phyloP scores from a whole-genome alignment of 345 rosid species.

The Gossypium bickii region DNA sequence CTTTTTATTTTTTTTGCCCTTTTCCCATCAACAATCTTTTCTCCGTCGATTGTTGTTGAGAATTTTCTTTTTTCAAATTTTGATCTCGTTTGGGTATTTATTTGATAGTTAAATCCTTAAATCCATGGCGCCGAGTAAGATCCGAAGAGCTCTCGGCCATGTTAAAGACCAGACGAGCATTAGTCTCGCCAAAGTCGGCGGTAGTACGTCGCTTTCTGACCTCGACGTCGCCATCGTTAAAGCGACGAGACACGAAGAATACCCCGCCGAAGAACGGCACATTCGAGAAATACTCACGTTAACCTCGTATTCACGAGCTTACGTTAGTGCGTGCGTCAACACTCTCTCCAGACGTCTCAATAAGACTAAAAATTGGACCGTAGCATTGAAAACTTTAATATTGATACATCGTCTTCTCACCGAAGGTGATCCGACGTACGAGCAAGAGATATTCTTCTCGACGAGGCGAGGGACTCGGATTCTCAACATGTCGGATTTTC shows the following conservation, averaged over 20 bases:
- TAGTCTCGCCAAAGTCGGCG: slow-evolving; percentile 77
- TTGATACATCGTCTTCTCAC: slow-evolving; percentile 59
- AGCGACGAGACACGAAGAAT: slow-evolving; percentile 83
- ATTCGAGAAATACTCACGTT: slow-evolving; percentile 67
- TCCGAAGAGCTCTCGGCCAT: slow-evolving; percentile 69
- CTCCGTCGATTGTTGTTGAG: neutral
- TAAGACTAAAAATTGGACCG: slow-evolving; percentile 82
- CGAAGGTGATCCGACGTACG: slow-evolving; percentile 71
- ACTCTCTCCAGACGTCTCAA: slow-evolving; percentile 64
- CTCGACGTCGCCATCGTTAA: slow-evolving; percentile 83
- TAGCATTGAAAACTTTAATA: slow-evolving; percentile 72
- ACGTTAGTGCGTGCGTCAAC: slow-evolving; percentile 50
- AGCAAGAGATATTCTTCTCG: slow-evolving; percentile 86
- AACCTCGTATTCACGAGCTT: slow-evolving; percentile 59
- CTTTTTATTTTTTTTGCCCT: neutral
- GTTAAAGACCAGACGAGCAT: slow-evolving; percentile 96
- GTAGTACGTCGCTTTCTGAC: slow-evolving; percentile 60
- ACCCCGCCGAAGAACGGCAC: slow-evolving; percentile 76
- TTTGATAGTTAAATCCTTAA: neutral
- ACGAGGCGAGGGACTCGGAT: slow-evolving; percentile 81
- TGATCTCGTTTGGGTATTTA: neutral
- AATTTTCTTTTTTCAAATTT: neutral
- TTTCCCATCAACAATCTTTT: slow-evolving; percentile 1
- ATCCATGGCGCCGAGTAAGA: slow-evolving; percentile 63
- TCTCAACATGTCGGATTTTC: slow-evolving; percentile 80